phyloP scores from a whole-genome alignment of 2,329 filamentous ascomycete species.

The Aureobasidium leucospermi region DNA sequence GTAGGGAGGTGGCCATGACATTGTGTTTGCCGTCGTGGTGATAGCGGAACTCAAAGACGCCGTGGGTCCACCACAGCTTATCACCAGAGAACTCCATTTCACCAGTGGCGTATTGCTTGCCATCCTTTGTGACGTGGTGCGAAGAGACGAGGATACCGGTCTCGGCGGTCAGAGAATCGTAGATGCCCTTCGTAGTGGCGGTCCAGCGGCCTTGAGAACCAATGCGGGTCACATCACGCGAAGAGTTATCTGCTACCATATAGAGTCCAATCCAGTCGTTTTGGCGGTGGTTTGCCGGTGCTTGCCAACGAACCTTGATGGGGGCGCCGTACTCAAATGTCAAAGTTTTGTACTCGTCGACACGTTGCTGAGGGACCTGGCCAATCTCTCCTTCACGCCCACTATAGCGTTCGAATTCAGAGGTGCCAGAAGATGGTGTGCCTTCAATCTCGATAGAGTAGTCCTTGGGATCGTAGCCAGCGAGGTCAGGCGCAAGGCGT shows the following conservation, averaged over 20 bases:
- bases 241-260: constrained; percentile 89
- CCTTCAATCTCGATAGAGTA: constrained; percentile 67
- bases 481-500: constrained; percentile 68
- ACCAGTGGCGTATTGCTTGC: constrained; percentile 58
- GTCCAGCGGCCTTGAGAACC: constrained; percentile 85
- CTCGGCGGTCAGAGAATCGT: constrained; percentile 68
- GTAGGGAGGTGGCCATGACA: constrained; percentile 87
- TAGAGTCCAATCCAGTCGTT: constrained; percentile 96
- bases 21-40: constrained; percentile 90
- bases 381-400: constrained; percentile 68
- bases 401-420: constrained; percentile 51
- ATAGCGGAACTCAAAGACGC: constrained; percentile 94
- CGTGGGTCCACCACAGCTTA: constrained; percentile 95
- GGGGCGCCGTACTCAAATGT: constrained; percentile 85
- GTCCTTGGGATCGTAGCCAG: constrained; percentile 68
- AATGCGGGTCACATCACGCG: constrained; percentile 74
- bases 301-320: constrained; percentile 83
- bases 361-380: constrained; percentile 55
- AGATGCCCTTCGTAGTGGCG: constrained; percentile 67
- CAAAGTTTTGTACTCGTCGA: constrained; percentile 61
- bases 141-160: constrained; percentile 68
- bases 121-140: constrained; percentile 45
- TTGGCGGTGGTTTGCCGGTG: constrained; percentile 77
- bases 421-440: constrained; percentile 41
- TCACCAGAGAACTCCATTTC: constrained; percentile 85